phyloP scores from a whole-genome alignment of 306 rosid species.

The Cyamopsis tetragonoloba region DNA sequence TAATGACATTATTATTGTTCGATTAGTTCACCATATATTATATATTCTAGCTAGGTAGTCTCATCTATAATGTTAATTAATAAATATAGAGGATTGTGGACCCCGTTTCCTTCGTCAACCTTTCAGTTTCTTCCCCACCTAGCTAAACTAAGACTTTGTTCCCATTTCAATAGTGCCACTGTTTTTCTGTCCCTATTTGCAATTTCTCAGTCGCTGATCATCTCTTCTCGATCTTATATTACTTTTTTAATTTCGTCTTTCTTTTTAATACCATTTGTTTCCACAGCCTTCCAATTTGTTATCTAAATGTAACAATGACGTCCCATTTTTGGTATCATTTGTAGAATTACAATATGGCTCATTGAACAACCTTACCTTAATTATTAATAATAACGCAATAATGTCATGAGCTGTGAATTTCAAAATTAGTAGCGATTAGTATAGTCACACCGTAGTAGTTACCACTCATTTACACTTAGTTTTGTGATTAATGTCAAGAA shows the following conservation, averaged over 20 bases:
- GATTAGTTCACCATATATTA: not conserved
- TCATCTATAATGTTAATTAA: not conserved
- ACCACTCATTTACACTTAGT: no score
- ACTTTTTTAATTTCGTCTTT: not conserved
- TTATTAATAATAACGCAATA: no score
- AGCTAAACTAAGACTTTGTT: constrained; percentile 75
- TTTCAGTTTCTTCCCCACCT: constrained; percentile 44
- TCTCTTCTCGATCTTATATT: no score
- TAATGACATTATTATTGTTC: not conserved
- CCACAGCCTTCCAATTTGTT: constrained; percentile 29
- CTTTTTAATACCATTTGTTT: constrained; percentile 24
- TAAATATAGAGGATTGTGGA: constrained; percentile 20
- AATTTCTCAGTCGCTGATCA: constrained; percentile 19
- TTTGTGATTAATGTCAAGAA: no score
- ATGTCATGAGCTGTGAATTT: no score
- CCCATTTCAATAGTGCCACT: constrained; percentile 29
- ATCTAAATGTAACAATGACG: constrained; percentile 28
- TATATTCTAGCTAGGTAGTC: no score
- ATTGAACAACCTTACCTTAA: no score
- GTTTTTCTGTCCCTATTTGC: constrained; percentile 35
- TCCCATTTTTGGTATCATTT: constrained; percentile 19
- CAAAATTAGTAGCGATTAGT: no score
- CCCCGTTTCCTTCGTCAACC: constrained; percentile 40
- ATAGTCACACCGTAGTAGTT: no score
- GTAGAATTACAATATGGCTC: no score